Evolutionary conservation across 169 alveolate genomes (phyloP).

Genomic region (Neospora caninum): DNA sequence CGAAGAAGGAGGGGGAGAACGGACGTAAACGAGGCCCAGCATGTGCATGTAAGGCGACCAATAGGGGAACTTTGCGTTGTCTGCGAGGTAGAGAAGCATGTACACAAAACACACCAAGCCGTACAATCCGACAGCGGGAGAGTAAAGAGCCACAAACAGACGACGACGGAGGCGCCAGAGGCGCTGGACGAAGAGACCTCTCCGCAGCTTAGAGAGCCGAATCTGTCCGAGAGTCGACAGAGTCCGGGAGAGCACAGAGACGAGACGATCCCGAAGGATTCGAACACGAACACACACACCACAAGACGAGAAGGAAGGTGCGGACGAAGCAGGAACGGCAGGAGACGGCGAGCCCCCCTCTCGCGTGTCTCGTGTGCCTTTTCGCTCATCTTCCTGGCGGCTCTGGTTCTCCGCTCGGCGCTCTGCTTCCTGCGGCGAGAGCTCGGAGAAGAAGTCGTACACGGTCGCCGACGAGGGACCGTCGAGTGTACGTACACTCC

Average conservation of each 20-base stretch:
- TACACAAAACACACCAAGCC: constrained; percentile 43
- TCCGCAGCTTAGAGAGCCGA: neutral
- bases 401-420: neutral
- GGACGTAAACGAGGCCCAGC: constrained; percentile 50
- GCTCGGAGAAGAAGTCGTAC: neutral
- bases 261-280: neutral
- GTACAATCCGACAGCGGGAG: neutral
- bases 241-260: neutral
- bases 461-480: neutral
- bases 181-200: neutral
- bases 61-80: constrained; percentile 43
- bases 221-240: neutral
- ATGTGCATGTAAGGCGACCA: constrained; percentile 65
- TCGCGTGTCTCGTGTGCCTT: no score
- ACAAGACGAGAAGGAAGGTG: no score
- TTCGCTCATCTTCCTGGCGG: neutral
- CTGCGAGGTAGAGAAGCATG: constrained; percentile 45
- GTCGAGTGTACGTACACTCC: constrained; percentile 21
- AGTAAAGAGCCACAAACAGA: neutral
- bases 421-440: neutral
- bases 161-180: neutral
- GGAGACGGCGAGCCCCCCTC: no score
- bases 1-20: constrained; percentile 37
- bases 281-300: no score
- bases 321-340: no score